Conservation (phyloP, 2,329 filamentous ascomycete species). For the Colletotrichum incanum region DNA sequence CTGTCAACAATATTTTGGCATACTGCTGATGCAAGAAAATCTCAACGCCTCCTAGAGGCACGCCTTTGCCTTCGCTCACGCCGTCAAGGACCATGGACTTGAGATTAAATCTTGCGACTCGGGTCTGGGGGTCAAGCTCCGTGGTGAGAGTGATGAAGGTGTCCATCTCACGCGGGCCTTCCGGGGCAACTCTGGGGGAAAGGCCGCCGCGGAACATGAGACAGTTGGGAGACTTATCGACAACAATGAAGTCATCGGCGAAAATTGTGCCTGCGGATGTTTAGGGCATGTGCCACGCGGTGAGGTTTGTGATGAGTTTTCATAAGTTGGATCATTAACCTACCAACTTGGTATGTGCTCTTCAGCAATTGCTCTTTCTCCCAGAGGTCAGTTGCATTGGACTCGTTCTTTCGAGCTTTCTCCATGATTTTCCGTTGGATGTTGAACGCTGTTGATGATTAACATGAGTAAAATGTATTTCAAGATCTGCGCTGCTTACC, state of each 20-base stretch:
- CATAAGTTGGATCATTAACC: not conserved
- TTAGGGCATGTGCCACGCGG: not conserved
- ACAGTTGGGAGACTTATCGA: conserved; percentile 21
- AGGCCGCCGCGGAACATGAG: conserved; percentile 36
- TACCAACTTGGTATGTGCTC: conserved; percentile 23
- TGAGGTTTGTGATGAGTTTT: not conserved
- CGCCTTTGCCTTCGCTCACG: conserved; percentile 12
- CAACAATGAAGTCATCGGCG: conserved; percentile 43
- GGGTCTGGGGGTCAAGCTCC: conserved; percentile 4
- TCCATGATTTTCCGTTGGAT: conserved; percentile 32
- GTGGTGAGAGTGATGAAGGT: conserved; percentile 25
- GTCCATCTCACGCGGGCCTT: conserved; percentile 30
- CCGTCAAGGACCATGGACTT: conserved; percentile 28
- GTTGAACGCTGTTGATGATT: not conserved
- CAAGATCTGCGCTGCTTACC: conserved; percentile 8
- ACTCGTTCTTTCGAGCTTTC: conserved; percentile 18
- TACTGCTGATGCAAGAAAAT: conserved; percentile 25
- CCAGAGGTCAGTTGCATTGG: conserved; percentile 29
- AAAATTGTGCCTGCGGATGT: conserved; percentile 20
- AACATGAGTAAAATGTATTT: not conserved
- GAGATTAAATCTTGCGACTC: conserved; percentile 22
- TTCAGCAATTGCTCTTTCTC: conserved; percentile 17
- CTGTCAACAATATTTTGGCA: conserved; percentile 27
- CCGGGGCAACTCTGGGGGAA: conserved; percentile 14
- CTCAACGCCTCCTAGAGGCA: not conserved